A percentile compares a stretch with the other conserved stretches of the same genome.
These are phyloP conservation scores for Priceomyces medius DNA, from an alignment of 805 yeast genomes.

Conservation along the genomic window DNA sequence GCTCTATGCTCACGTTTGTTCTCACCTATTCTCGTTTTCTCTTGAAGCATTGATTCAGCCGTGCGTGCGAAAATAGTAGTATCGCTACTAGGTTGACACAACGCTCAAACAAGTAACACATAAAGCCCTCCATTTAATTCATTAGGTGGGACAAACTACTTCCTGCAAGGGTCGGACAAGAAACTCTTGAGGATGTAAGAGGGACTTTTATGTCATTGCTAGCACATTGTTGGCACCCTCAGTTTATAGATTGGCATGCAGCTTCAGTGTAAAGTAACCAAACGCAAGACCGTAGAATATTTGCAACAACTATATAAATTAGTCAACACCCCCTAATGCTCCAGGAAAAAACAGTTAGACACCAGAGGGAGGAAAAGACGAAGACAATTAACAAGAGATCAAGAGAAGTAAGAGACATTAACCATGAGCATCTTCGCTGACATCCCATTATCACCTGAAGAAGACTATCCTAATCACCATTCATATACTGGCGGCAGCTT, in stretches of 20 bases:
- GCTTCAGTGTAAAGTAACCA: not conserved
- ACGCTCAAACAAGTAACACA: not conserved
- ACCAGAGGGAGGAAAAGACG: not conserved
- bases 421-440: constrained; percentile 1
- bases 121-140: not conserved
- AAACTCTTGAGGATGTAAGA: not conserved
- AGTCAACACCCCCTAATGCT: not conserved
- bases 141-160: not conserved
- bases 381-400: not conserved
- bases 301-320: constrained; percentile 4
- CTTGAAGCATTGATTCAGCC: not conserved
- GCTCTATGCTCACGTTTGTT: not conserved
- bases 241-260: not conserved
- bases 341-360: too few species aligned
- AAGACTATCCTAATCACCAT: not conserved
- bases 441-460: constrained; percentile 1
- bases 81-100: not conserved
- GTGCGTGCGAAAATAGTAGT: not conserved
- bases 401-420: not conserved
- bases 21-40: not conserved
- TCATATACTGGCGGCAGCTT: not conserved
- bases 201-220: not conserved
- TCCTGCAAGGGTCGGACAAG: not conserved
- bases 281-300: not conserved
- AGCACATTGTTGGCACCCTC: not conserved